Base-by-base conservation (phyloP, 2,329 filamentous ascomycete genomes). In the Fusarium secorum region DNA sequence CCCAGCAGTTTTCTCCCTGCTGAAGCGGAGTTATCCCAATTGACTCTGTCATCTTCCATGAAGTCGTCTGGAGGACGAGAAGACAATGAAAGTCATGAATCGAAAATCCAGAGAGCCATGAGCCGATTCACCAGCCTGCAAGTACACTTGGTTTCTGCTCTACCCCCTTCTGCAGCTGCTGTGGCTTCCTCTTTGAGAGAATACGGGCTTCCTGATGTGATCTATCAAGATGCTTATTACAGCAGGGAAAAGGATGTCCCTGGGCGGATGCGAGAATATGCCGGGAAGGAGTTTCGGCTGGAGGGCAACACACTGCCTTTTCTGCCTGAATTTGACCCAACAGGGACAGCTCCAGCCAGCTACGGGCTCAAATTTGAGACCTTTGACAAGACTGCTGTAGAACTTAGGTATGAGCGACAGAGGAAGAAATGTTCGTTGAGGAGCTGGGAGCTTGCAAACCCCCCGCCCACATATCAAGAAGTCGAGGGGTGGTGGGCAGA, bases 151-250 rank as follows among this genome's bases (percentile, higher is more conserved):
- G 78, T 76, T 52, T 74, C 76, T 14, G 49, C 59, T 7, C 70
- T 72, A 0, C 76, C 77, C 22, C 80, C 81, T 0, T 76, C 78
- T 14, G 71, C 73, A 5, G 71, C 71, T 13, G 54, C 41, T 14
- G 71, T 79, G 18, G 48, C 60, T 14, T 36, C 65, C 9, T 70
- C 75, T 3, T 58, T 80, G 53, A 71, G 71, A 13, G 76, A 77
- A 3, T 46, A 76, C 35, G 41, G 66, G 18, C 44, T 90, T 13
- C 91, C 92, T 1, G 85, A 90, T 63, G 86, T 92, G 18, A 87
- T 98, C 52, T 97, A 97, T 70, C 93, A 94, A 79, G 90, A 94
- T 77, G 91, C 95, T 1, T 95, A 91, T 76, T 98, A 97, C 78
- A 93, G 94, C 73, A 86, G 93, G 32, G 93, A 97, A 67, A 86